Conservation (phyloP, 2,329 filamentous ascomycete species). For the Rosellinia necatrix region DNA sequence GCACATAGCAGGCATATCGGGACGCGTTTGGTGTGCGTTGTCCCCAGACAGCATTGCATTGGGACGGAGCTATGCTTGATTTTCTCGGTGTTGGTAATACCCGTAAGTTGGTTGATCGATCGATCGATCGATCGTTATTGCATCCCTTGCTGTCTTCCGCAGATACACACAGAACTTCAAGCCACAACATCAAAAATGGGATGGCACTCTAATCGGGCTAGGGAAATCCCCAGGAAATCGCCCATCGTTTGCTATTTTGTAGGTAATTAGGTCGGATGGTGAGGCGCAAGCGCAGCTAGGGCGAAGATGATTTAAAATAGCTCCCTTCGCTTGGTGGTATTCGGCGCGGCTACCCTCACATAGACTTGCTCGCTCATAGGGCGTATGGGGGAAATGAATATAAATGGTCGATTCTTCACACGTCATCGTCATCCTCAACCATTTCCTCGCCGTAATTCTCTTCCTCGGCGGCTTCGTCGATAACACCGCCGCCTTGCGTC, state of each 20-base stretch:
- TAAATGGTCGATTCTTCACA: neutral
- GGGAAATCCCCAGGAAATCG: no score
- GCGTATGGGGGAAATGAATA: no score
- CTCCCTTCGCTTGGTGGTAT: no score
- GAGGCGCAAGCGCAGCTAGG: no score
- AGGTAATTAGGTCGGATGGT: no score
- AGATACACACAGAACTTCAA: neutral
- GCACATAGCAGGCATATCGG: neutral
- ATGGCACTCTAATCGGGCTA: no score
- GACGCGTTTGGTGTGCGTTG: neutral
- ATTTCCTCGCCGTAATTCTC: constrained; percentile 87
- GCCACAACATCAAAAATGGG: no score
- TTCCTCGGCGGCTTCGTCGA: constrained; percentile 66
- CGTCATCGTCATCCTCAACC: constrained; percentile 61
- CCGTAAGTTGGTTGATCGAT: constrained; percentile 19
- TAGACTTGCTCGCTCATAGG: no score
- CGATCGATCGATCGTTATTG: neutral
- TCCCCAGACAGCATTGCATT: constrained; percentile 21
- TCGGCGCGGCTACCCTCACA: no score
- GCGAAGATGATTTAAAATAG: no score
- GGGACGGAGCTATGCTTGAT: constrained; percentile 26
- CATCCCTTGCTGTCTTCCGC: neutral
- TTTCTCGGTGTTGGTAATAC: constrained; percentile 29
- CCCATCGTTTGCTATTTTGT: no score
- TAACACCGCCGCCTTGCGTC: no score